These are phyloP conservation scores for Pneumocystis sp. DNA, from an alignment of 1,139 yeast genomes.

Conservation along the genomic window DNA sequence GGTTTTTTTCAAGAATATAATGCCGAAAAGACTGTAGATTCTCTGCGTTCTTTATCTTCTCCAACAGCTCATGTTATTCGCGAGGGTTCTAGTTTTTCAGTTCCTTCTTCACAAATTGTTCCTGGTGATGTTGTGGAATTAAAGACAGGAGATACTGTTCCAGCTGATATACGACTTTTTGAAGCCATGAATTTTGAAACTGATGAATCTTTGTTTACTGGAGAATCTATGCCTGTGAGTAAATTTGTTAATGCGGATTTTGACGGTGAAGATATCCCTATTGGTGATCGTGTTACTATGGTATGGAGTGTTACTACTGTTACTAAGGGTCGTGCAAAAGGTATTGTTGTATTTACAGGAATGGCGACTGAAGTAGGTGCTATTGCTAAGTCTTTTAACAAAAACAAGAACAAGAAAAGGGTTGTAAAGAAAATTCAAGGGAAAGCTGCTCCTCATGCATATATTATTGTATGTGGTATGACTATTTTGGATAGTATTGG, in stretches of 20 bases:
- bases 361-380: conserved; percentile 61
- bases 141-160: conserved; percentile 63
- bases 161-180: conserved; percentile 56
- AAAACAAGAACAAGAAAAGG: conserved; percentile 5
- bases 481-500: conserved; percentile 10
- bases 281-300: conserved; percentile 65
- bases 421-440: conserved; percentile 7
- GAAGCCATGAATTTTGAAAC: conserved; percentile 62
- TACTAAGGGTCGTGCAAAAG: conserved; percentile 62
- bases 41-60: conserved; percentile 51
- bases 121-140: conserved; percentile 62
- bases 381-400: conserved; percentile 42
- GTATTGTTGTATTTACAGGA: conserved; percentile 52
- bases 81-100: conserved; percentile 42
- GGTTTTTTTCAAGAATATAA: conserved; percentile 59
- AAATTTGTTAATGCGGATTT: conserved; percentile 37
- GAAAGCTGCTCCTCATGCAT: conserved; percentile 7
- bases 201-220: conserved; percentile 68
- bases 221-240: conserved; percentile 64
- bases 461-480: conserved; percentile 9
- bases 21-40: conserved; percentile 73
- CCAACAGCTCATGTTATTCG: conserved; percentile 58
- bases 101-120: conserved; percentile 55
- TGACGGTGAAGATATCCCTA: conserved; percentile 36
- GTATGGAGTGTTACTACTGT: conserved; percentile 59